Evolutionary conservation across 257 asterid species (phyloP).

Genomic region (Solanum verrucosum): DNA sequence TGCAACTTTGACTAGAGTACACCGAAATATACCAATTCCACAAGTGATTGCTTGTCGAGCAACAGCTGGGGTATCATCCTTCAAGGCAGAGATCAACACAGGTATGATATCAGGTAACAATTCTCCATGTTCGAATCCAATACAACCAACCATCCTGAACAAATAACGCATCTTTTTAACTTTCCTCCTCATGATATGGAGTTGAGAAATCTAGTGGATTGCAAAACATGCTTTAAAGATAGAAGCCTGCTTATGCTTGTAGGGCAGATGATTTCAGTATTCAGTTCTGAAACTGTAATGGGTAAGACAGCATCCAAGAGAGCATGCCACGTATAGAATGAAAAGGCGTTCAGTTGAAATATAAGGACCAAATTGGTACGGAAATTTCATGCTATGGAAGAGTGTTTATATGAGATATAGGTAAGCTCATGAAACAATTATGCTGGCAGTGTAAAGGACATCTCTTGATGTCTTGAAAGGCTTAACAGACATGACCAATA

Average conservation of each 20-base stretch:
- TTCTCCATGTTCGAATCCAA: slow-evolving; percentile 70
- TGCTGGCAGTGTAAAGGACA: not conserved
- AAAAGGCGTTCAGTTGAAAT: not conserved
- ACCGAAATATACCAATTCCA: slow-evolving; percentile 65
- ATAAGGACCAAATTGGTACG: not conserved
- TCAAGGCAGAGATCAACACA: slow-evolving; percentile 49
- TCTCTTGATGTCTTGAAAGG: not conserved
- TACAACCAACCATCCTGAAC: slow-evolving; percentile 66
- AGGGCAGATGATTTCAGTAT: not conserved
- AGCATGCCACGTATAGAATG: not conserved
- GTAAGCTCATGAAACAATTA: not conserved
- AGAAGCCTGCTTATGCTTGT: not conserved
- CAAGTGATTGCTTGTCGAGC: slow-evolving; percentile 88
- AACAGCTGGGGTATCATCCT: slow-evolving; percentile 84
- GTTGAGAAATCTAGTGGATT: not conserved
- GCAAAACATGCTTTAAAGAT: not conserved
- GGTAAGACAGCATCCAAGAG: not conserved
- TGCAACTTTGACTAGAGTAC: slow-evolving; percentile 54
- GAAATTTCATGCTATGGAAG: not conserved
- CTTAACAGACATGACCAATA: not conserved
- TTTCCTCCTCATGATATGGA: not conserved
- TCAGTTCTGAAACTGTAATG: not conserved
- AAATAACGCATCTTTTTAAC: not conserved
- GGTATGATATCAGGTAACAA: slow-evolving; percentile 81
- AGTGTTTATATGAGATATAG: not conserved